Evolutionary conservation across 2,329 filamentous ascomycete genomes (phyloP), one percentile per base, ranked within the genome.

Genomic region (Pseudofabraea citricarpa): DNA sequence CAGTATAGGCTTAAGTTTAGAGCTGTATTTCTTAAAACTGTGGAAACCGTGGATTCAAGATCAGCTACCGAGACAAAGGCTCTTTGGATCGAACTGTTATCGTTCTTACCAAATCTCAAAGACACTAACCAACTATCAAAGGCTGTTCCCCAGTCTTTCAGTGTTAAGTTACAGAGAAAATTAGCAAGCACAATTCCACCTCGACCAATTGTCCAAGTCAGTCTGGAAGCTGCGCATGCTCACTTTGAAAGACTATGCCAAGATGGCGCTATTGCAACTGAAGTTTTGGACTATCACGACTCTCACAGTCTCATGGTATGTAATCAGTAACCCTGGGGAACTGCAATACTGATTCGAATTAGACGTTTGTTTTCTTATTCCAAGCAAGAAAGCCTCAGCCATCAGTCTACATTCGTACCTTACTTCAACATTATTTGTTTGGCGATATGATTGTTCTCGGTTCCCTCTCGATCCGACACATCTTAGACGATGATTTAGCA

Each of bases 171-270:
- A 27, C 93, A 98, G 60, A 79, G 90, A n/a, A 85, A 85, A 50
- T 73, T 98, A 23, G 90, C 93, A 1, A 96, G 90, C 54, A 96
- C 90, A 1, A 90, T 96, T 56, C 93, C 93, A 4, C 93, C 93
- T 6, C 79, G 91, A 7, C 90, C 91, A 0, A 91, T 96, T 55
- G 87, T 96, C 9, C 75, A 88, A 41, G 70, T 90, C 3, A 79
- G 77, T 20, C 85, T 87, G 53, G 77, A 83, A 12, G 82, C 88
- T 55, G 86, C 90, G 0, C 77, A 85, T 50, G 67, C 67, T 16
- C 83, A 87, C 53, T 73, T 96, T 49, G 75, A 75, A 44, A 78
- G 81, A 35, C 67, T 96, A 21, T 86, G 85, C 48, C 70, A 77
- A 44, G 88, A 95, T 62, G 84, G 83, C 2, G 69, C 78, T 20